Evolutionary conservation across 345 rosid genomes (phyloP).

Genomic region (Trapa bicornis): DNA sequence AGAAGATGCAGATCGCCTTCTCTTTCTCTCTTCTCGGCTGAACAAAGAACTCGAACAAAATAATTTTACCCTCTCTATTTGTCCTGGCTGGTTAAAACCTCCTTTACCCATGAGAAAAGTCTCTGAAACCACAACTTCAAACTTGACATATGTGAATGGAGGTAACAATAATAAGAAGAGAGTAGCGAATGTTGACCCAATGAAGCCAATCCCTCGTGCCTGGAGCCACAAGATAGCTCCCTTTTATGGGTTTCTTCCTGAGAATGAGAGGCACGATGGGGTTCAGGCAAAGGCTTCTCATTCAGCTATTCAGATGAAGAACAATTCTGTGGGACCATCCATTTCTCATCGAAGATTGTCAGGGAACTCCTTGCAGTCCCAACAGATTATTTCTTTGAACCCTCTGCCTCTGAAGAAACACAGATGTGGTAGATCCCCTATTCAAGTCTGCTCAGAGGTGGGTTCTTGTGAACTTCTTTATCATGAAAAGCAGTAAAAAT

Average conservation of each 20-base stretch:
- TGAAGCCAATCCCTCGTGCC: constrained; percentile 89
- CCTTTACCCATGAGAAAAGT: constrained; percentile 72
- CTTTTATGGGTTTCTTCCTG: constrained; percentile 58
- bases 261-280: constrained; percentile 61
- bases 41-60: constrained; percentile 22
- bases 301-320: constrained; percentile 53
- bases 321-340: constrained; percentile 37
- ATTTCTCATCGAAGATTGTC: constrained; percentile 57
- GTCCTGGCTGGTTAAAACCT: constrained; percentile 74
- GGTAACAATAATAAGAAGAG: constrained; percentile 28
- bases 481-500: no score
- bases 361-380: constrained; percentile 74
- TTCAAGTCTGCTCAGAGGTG: constrained; percentile 95
- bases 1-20: constrained; percentile 86
- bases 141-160: constrained; percentile 30
- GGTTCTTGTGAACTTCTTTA: not conserved
- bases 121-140: constrained; percentile 29
- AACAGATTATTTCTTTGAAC: constrained; percentile 80
- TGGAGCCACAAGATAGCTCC: constrained; percentile 71
- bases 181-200: constrained; percentile 43
- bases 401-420: constrained; percentile 95
- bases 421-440: constrained; percentile 91
- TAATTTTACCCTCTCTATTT: constrained; percentile 22
- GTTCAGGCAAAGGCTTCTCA: constrained; percentile 55
- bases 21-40: constrained; percentile 56